Evolutionary conservation across 257 asterid species (phyloP).

Genomic region (Przewalskia tangutica): DNA sequence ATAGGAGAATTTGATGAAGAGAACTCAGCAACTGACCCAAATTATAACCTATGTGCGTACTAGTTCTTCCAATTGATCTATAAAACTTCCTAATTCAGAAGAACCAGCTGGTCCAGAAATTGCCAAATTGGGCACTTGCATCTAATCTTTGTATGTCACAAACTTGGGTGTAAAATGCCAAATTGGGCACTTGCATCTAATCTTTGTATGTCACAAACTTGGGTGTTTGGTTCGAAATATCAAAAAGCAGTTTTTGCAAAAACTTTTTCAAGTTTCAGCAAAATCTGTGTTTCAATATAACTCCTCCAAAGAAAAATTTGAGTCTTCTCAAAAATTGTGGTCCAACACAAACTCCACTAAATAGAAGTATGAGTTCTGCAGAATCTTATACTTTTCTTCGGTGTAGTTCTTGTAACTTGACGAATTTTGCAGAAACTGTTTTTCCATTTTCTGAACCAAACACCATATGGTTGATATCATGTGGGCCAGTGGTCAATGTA

Average conservation of each 20-base stretch:
- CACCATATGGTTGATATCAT: background rate
- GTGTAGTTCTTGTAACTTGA: background rate
- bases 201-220: background rate
- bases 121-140: background rate
- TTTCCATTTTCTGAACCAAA: background rate
- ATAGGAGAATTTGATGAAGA: background rate
- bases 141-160: background rate
- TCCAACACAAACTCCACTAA: background rate
- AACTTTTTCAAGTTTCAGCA: background rate
- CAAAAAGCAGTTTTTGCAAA: background rate
- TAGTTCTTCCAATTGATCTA: background rate
- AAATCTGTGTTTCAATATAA: background rate
- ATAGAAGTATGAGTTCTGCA: background rate
- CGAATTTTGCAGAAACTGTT: background rate
- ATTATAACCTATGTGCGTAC: background rate
- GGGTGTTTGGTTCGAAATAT: background rate
- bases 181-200: background rate
- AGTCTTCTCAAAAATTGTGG: background rate
- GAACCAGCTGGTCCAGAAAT: background rate
- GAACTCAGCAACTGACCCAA: background rate
- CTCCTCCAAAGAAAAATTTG: background rate
- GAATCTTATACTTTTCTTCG: background rate
- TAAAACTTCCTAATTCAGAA: background rate
- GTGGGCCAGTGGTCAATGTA: conserved; percentile 1
- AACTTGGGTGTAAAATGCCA: background rate